phyloP scores from a whole-genome alignment of 768 basidiomycete genomes.

The Amanita exitialis region DNA sequence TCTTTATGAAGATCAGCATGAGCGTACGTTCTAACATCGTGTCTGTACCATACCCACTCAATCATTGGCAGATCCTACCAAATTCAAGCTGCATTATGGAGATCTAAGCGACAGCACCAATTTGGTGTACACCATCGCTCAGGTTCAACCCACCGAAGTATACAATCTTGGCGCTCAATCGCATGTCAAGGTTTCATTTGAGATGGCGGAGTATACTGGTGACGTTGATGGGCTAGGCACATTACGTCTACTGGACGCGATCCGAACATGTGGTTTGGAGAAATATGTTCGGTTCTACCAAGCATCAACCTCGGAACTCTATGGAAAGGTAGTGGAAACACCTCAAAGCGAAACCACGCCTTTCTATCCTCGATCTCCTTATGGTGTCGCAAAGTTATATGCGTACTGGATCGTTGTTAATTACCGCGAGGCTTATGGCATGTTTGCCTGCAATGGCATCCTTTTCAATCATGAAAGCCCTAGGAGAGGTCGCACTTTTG shows the following conservation, averaged over 20 bases:
- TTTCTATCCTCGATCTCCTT: slow-evolving; percentile 97
- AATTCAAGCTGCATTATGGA: slow-evolving; percentile 82
- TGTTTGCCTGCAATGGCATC: slow-evolving; percentile 96
- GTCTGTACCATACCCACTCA: slow-evolving; percentile 1
- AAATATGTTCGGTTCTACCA: slow-evolving; percentile 94
- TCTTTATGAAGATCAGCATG: slow-evolving; percentile 88
- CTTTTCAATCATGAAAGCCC: slow-evolving; percentile 98
- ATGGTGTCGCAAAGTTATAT: slow-evolving; percentile 93
- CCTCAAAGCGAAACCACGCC: slow-evolving; percentile 95
- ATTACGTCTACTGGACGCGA: slow-evolving; percentile 89
- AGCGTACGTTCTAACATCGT: slow-evolving; percentile 43
- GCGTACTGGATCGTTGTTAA: slow-evolving; percentile 88
- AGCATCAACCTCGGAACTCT: slow-evolving; percentile 94
- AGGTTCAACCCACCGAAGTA: slow-evolving; percentile 91
- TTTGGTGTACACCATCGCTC: slow-evolving; percentile 91
- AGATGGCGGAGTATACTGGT: slow-evolving; percentile 98
- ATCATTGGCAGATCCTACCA: slow-evolving; percentile 44
- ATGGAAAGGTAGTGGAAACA: slow-evolving; percentile 93
- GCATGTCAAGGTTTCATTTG: slow-evolving; percentile 98
- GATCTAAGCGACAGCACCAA: slow-evolving; percentile 96
- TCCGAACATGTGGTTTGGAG: slow-evolving; percentile 92
- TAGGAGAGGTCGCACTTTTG: slow-evolving; percentile 88
- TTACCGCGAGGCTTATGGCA: slow-evolving; percentile 91
- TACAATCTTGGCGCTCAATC: slow-evolving; percentile 98
- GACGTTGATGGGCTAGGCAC: slow-evolving; percentile 96